Percentiles rank a stretch among this genome's conserved stretches.
Conservation (phyloP, 2,329 filamentous ascomycete genomes). For the Paraphaeosphaeria minitans region DNA sequence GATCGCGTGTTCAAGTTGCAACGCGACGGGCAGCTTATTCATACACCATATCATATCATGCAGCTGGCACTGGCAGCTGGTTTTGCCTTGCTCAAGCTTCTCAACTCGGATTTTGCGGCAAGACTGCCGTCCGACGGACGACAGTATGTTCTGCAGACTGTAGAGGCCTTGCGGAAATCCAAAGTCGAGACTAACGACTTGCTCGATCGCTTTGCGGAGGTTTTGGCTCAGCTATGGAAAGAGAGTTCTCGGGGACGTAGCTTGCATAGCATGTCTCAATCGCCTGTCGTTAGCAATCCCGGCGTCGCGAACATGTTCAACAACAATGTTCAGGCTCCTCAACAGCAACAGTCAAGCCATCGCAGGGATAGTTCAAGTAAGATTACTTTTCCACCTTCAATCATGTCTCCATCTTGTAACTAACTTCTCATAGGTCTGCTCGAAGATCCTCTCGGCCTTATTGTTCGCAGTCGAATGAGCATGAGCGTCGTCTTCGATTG, state of each 20-base stretch:
- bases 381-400: background rate
- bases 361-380: conserved; percentile 30
- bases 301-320: conserved; percentile 43
- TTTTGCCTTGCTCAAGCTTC: conserved; percentile 75
- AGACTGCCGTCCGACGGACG: conserved; percentile 68
- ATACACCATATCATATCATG: conserved; percentile 77
- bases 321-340: conserved; percentile 22
- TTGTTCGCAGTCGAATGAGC: conserved; percentile 82
- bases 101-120: conserved; percentile 76
- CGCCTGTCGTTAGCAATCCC: conserved; percentile 40
- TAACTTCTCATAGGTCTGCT: conserved; percentile 39
- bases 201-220: conserved; percentile 77
- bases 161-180: conserved; percentile 71
- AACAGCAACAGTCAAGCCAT: conserved; percentile 24
- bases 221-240: conserved; percentile 89
- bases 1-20: conserved; percentile 62
- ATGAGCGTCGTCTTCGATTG: conserved; percentile 86
- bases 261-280: conserved; percentile 45
- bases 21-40: conserved; percentile 63
- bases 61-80: conserved; percentile 85
- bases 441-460: conserved; percentile 76
- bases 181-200: conserved; percentile 80
- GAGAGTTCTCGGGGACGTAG: conserved; percentile 51
- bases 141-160: conserved; percentile 71
- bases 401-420: background rate